A percentile compares a stretch with the other conserved stretches of the same genome.
Evolutionary conservation across 2,329 filamentous ascomycete species (phyloP).

Genomic region (Neopestalotiopsis sp.): DNA sequence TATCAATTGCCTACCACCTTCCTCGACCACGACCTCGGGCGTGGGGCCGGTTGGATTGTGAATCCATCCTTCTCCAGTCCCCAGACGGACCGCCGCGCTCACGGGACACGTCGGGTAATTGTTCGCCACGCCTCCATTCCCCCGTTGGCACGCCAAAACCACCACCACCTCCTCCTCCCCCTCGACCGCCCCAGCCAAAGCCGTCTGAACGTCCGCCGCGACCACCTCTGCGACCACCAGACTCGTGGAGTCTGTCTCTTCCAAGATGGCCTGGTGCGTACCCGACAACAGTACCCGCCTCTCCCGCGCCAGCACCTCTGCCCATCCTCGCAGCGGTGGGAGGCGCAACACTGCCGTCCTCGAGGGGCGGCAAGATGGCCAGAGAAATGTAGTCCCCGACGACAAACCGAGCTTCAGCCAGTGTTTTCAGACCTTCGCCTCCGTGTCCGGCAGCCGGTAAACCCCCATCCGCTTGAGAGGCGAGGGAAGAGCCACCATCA

Average conservation of each 20-base stretch:
- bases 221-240: neutral
- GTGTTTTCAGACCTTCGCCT: constrained; percentile 63
- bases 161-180: neutral
- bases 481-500: too few species aligned
- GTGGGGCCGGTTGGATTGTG: neutral
- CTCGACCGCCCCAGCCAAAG: constrained; percentile 8
- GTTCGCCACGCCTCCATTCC: constrained; percentile 17
- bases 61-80: constrained; percentile 15
- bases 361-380: constrained; percentile 76
- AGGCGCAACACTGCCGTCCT: constrained; percentile 76
- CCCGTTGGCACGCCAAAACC: constrained; percentile 10
- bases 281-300: constrained; percentile 36
- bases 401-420: constrained; percentile 80
- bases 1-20: neutral
- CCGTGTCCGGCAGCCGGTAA: constrained; percentile 25
- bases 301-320: constrained; percentile 43
- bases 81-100: constrained; percentile 4
- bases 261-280: constrained; percentile 21
- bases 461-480: neutral
- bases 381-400: constrained; percentile 89
- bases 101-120: neutral
- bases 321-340: constrained; percentile 54
- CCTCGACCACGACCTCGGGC: constrained; percentile 9
- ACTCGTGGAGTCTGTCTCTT: constrained; percentile 6
- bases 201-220: constrained; percentile 6